These are phyloP conservation scores for Cylindrotheca closterium DNA, from an alignment of 108 stramenopile species.

Conservation along the genomic window DNA sequence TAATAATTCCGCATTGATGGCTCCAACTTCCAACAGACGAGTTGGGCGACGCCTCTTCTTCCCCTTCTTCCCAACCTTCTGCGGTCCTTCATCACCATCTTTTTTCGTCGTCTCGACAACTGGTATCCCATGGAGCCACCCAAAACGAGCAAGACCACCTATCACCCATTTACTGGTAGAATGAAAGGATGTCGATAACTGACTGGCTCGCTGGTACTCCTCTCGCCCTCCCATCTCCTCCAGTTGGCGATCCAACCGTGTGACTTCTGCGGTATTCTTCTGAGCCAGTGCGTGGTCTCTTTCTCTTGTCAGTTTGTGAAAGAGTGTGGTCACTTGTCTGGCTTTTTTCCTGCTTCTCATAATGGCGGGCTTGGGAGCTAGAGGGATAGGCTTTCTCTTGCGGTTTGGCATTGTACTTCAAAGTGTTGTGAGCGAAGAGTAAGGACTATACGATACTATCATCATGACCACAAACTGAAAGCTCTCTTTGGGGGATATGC, in stretches of 20 bases:
- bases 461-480: no score
- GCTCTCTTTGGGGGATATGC: no score
- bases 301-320: conserved; percentile 77
- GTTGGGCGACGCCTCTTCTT: conserved; percentile 44
- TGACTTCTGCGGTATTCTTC: conserved; percentile 37
- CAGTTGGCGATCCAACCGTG: conserved; percentile 47
- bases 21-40: conserved; percentile 90
- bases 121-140: conserved; percentile 74
- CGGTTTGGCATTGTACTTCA: no score
- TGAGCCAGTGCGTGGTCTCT: conserved; percentile 45
- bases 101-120: background rate
- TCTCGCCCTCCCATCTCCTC: conserved; percentile 41
- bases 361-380: conserved; percentile 7
- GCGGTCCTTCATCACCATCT: background rate
- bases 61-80: conserved; percentile 9
- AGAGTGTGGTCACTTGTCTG: conserved; percentile 73
- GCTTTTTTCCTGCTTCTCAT: conserved; percentile 77
- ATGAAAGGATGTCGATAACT: conserved; percentile 79
- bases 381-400: conserved; percentile 13
- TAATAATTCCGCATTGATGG: conserved; percentile 90
- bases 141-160: conserved; percentile 60
- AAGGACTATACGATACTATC: no score
- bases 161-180: conserved; percentile 89
- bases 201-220: conserved; percentile 84
- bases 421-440: no score